phyloP scores from a whole-genome alignment of 768 basidiomycete genomes.

The Leucocoprinus leucothites region DNA sequence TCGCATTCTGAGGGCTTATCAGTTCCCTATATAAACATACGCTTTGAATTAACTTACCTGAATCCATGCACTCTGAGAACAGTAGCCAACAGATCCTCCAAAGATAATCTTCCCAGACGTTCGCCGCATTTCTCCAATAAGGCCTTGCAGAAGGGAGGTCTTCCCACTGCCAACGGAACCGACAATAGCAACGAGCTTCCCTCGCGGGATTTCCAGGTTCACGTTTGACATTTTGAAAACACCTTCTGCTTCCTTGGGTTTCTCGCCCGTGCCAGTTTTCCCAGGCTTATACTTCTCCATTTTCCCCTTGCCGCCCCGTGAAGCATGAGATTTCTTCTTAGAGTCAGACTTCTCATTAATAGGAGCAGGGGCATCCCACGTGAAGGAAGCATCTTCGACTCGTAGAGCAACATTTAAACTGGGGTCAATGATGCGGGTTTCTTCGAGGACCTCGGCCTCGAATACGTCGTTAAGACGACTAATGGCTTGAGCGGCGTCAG shows the following conservation, averaged over 20 bases:
- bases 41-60: conserved; percentile 40
- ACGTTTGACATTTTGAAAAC: conserved; percentile 66
- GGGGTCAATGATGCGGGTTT: conserved; percentile 52
- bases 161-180: conserved; percentile 77
- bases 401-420: conserved; percentile 61
- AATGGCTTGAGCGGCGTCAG: conserved; percentile 83
- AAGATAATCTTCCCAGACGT: conserved; percentile 65
- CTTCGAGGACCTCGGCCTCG: conserved; percentile 72
- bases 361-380: conserved; percentile 80
- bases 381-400: conserved; percentile 69
- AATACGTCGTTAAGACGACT: conserved; percentile 77
- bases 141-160: conserved; percentile 66
- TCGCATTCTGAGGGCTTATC: conserved; percentile 56
- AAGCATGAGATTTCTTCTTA: conserved; percentile 26
- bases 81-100: conserved; percentile 78
- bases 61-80: conserved; percentile 90
- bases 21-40: conserved; percentile 8
- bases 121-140: conserved; percentile 82
- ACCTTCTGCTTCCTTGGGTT: conserved; percentile 31
- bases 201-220: conserved; percentile 66
- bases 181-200: conserved; percentile 81
- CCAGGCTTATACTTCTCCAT: conserved; percentile 8
- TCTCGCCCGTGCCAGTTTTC: conserved; percentile 10
- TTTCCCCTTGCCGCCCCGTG: conserved; percentile 13
- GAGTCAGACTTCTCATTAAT: conserved; percentile 31